A percentile compares a stretch with the other conserved stretches of the same genome.
These are phyloP conservation scores for Atalantia buxifolia DNA, from an alignment of 345 rosid genomes.

Conservation along the genomic window DNA sequence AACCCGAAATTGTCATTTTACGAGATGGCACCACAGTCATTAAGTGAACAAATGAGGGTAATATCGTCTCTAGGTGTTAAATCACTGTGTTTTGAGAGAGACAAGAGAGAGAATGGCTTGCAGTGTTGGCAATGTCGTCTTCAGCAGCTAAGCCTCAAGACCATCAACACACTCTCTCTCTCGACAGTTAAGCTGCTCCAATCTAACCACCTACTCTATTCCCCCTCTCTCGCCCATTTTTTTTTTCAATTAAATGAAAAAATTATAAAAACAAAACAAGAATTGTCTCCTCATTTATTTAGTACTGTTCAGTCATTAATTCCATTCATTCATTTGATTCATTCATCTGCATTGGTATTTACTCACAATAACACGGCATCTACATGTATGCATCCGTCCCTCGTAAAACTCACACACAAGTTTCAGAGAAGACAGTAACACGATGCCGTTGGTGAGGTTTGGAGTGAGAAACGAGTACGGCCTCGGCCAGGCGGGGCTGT, in stretches of 20 bases:
- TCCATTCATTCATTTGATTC: constrained; percentile 6
- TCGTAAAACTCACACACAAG: background rate
- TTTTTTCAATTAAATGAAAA: background rate
- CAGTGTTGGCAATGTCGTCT: constrained; percentile 65
- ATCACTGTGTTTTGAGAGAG: background rate
- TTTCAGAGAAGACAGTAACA: background rate
- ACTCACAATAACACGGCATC: background rate
- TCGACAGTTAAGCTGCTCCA: constrained; percentile 75
- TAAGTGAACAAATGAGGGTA: background rate
- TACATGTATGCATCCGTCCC: constrained; percentile 7
- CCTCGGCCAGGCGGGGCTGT: constrained; percentile 53
- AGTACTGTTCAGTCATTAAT: no score
- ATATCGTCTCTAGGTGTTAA: background rate
- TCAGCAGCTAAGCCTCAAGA: background rate
- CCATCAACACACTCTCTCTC: constrained; percentile 8
- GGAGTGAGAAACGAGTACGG: constrained; percentile 67
- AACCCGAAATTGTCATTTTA: constrained; percentile 7
- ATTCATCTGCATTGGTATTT: background rate
- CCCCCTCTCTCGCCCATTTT: background rate
- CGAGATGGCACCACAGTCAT: background rate
- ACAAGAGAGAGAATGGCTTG: constrained; percentile 58
- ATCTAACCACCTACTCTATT: constrained; percentile 48
- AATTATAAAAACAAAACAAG: background rate
- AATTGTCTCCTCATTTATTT: constrained; percentile 4
- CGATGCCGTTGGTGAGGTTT: constrained; percentile 78